Evolutionary conservation across 208 protist genomes (phyloP), one percentile per base, ranked within the genome.

Genomic region (Crithidia brevicula): DNA sequence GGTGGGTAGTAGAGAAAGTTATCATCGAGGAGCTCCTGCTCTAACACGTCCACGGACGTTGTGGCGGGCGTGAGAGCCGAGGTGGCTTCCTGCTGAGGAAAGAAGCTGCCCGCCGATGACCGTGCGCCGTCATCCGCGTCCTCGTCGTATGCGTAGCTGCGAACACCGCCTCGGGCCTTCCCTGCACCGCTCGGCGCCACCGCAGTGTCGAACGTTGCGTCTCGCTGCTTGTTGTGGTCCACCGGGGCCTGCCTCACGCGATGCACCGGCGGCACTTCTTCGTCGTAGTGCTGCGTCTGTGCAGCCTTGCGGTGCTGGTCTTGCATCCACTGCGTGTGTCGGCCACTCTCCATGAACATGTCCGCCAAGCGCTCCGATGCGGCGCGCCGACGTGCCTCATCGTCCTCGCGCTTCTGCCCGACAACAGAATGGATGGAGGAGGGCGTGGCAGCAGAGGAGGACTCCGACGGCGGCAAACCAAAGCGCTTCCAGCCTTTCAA

Each of bases 21-120:
- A 51, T 96, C 91, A 51, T 96, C 91, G 8, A 96, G 65, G 20
- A 96, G 67, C 58, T 96, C 85, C 62, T 93, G 80, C 61, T 93
- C 83, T 13, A 92, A 53, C 1, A 76, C 23, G 13, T 92, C 82
- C 18, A 86, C 54, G 38, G 61, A 40, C 0, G 54, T 40, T 10
- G 34, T 7, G 36, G 36, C 36, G 15, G 36, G 36, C 8, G 0
- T 40, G 16, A 72, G 25, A 13, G 53, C 53, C 16, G 33, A 10
- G 25, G 10, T 20, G 18, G 13, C n/a, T n/a, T n/a, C n/a, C n/a
- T n/a, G n/a, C n/a, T n/a, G n/a, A n/a, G n/a, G n/a, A n/a, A n/a
- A n/a, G n/a, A n/a, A n/a, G n/a, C n/a, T 31, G 7, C 38, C 15
- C 8, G 45, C 45, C 18, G 63, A 3, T 13, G 51, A 20, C 20